These are phyloP conservation scores for Camellia lanceoleosa DNA, from an alignment of 148 eudicot species.

Conservation along the genomic window DNA sequence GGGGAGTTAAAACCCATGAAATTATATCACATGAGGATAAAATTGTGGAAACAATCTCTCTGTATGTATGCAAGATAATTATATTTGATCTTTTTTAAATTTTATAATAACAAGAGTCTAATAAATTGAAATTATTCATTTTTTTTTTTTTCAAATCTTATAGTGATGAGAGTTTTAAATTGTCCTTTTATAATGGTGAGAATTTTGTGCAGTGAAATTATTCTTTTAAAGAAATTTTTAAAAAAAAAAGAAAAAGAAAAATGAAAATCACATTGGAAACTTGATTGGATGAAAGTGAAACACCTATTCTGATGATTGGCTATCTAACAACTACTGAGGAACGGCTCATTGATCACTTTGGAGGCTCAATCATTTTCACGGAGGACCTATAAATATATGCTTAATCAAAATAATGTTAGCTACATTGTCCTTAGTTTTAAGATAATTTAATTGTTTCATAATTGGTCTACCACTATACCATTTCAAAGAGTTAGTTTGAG, in stretches of 20 bases:
- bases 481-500: neutral
- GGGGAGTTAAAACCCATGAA: neutral
- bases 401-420: neutral
- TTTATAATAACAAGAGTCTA: too few relatives aligned
- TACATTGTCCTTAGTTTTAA: neutral
- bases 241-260: too few relatives aligned
- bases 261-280: neutral
- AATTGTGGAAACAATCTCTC: too few relatives aligned
- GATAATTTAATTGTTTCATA: neutral
- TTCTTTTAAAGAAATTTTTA: too few relatives aligned
- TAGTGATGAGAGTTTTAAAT: too few relatives aligned
- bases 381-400: neutral
- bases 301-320: neutral
- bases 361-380: slow-evolving; percentile 1
- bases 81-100: too few relatives aligned
- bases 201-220: too few relatives aligned
- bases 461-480: neutral
- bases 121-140: too few relatives aligned
- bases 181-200: too few relatives aligned
- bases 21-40: neutral
- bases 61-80: too few relatives aligned
- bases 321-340: neutral
- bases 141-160: too few relatives aligned
- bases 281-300: neutral
- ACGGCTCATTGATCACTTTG: neutral